These are phyloP conservation scores for Colletotrichum sp. DNA, from an alignment of 2,329 filamentous ascomycete genomes.

Conservation along the genomic window DNA sequence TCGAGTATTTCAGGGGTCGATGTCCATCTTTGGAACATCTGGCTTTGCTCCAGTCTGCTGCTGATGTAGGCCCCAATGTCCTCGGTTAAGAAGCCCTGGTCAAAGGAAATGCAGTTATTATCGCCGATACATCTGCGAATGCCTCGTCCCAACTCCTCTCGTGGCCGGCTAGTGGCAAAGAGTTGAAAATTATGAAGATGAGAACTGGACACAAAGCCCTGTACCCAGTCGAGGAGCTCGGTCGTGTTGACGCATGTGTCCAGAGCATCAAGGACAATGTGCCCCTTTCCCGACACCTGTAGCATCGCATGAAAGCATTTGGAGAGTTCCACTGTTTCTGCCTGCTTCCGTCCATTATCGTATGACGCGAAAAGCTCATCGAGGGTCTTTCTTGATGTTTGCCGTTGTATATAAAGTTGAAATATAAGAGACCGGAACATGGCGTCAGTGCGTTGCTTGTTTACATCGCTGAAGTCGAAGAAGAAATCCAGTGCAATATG, in stretches of 20 bases:
- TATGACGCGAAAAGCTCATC: not conserved
- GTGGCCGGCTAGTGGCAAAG: not conserved
- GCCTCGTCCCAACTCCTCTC: not conserved
- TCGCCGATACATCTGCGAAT: not conserved
- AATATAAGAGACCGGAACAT: slow-evolving; percentile 18
- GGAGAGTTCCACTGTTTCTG: not conserved
- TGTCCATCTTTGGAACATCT: not conserved
- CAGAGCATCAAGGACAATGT: not conserved
- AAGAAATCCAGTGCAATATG: slow-evolving; percentile 15
- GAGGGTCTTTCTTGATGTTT: not conserved
- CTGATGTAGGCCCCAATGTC: not conserved
- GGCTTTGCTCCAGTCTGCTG: not conserved
- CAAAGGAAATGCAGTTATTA: not conserved
- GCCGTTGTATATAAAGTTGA: no score
- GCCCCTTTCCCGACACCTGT: not conserved
- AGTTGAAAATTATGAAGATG: not conserved
- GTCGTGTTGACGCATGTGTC: not conserved
- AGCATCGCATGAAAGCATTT: not conserved
- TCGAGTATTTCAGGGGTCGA: not conserved
- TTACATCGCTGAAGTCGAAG: slow-evolving; percentile 25
- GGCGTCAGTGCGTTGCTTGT: slow-evolving; percentile 19
- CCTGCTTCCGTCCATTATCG: not conserved
- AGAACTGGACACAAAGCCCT: not conserved
- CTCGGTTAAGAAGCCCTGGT: not conserved
- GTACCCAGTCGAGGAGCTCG: not conserved